Evolutionary conservation across 352 stramenopile genomes (phyloP).

Genomic region (Plasmopara halstedii): DNA sequence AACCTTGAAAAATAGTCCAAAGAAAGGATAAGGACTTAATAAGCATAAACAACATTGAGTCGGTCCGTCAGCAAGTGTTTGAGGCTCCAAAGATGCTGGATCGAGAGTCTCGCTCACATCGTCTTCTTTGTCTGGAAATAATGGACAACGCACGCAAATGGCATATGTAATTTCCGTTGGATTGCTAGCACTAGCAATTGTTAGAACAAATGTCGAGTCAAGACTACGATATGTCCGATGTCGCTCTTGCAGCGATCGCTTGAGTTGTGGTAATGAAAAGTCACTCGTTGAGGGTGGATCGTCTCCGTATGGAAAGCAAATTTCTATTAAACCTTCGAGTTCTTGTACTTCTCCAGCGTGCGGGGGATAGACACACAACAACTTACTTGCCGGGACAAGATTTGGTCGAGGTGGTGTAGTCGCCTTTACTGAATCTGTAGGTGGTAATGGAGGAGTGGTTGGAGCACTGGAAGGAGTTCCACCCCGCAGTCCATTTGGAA

Average conservation of each 20-base stretch:
- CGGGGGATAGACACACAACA: constrained; percentile 44
- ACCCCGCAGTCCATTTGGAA: constrained; percentile 11
- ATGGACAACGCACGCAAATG: constrained; percentile 54
- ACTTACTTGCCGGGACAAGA: constrained; percentile 24
- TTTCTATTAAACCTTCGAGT: constrained; percentile 55
- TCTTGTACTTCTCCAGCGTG: constrained; percentile 37
- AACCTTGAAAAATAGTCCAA: constrained; percentile 81
- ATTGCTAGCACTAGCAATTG: constrained; percentile 41
- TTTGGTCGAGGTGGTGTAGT: not conserved
- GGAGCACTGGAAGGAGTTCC: constrained; percentile 10
- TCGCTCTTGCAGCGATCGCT: constrained; percentile 52
- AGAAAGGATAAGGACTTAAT: constrained; percentile 71
- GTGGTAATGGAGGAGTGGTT: constrained; percentile 14
- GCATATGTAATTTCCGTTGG: constrained; percentile 56
- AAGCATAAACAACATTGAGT: constrained; percentile 69
- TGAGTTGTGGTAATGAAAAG: constrained; percentile 48
- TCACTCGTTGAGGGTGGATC: constrained; percentile 31
- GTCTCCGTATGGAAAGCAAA: constrained; percentile 72
- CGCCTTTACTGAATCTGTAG: constrained; percentile 3
- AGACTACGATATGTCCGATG: constrained; percentile 56
- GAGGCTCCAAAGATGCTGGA: not conserved
- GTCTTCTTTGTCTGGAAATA: constrained; percentile 48
- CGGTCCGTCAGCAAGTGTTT: constrained; percentile 9
- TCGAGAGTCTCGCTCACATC: constrained; percentile 1
- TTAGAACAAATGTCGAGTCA: constrained; percentile 70